Conservation (phyloP, 2,329 filamentous ascomycete genomes). For the Xylariaceae sp. region DNA sequence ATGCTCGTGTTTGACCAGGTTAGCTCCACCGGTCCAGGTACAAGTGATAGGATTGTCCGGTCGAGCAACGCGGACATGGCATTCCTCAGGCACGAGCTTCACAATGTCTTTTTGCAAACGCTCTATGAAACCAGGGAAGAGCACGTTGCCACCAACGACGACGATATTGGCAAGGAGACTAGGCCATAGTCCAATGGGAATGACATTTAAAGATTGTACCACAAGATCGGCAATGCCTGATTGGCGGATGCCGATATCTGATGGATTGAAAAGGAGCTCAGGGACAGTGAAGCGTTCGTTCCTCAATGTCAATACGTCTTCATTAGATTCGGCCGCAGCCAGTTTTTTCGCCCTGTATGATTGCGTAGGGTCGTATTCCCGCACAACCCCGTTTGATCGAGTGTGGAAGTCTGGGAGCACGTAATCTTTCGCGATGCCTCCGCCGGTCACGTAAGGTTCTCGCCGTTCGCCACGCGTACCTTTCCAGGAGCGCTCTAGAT, state of each 20-base stretch:
- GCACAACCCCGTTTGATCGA: slow-evolving; percentile 60
- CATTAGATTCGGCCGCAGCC: slow-evolving; percentile 45
- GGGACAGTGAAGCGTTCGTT: slow-evolving; percentile 92
- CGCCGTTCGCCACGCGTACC: slow-evolving; percentile 59
- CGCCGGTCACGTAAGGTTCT: slow-evolving; percentile 43
- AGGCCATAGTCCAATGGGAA: slow-evolving; percentile 82
- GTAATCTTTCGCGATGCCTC: slow-evolving; percentile 78
- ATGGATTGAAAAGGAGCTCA: slow-evolving; percentile 82
- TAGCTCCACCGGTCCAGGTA: slow-evolving; percentile 82
- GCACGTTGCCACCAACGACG: slow-evolving; percentile 80
- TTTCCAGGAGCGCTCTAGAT: slow-evolving; percentile 84
- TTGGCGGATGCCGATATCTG: slow-evolving; percentile 79
- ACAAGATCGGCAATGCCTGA: slow-evolving; percentile 80
- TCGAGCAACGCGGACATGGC: slow-evolving; percentile 67
- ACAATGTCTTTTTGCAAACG: slow-evolving; percentile 73
- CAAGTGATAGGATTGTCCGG: slow-evolving; percentile 71
- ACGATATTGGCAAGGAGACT: slow-evolving; percentile 81
- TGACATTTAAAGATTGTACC: slow-evolving; percentile 66
- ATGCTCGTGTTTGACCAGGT: slow-evolving; percentile 65
- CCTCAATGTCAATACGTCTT: slow-evolving; percentile 80
- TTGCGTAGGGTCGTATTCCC: slow-evolving; percentile 69
- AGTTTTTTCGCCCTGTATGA: slow-evolving; percentile 49
- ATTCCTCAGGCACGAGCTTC: slow-evolving; percentile 68
- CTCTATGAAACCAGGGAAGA: slow-evolving; percentile 76
- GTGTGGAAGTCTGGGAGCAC: slow-evolving; percentile 77